A percentile compares a stretch with the other conserved stretches of the same genome.
phyloP scores from a whole-genome alignment of 805 yeast genomes.

The Wickerhamomyces alni region DNA sequence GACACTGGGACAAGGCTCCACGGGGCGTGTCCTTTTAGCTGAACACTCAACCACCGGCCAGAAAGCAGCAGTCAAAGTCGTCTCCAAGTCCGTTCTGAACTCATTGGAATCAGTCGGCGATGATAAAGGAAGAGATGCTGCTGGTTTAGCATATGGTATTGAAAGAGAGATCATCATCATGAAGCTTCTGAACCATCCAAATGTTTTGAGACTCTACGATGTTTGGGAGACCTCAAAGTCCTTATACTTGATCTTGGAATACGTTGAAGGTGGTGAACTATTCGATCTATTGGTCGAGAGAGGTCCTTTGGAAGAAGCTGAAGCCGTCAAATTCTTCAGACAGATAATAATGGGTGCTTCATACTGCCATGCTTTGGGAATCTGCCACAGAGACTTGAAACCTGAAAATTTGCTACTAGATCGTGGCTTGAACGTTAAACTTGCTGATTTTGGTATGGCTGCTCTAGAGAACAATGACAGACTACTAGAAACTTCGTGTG shows the following conservation, averaged over 20 bases:
- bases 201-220: conserved; percentile 88
- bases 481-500: conserved; percentile 75
- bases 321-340: conserved; percentile 70
- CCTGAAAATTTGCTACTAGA: conserved; percentile 76
- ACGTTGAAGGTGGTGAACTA: conserved; percentile 85
- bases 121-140: conserved; percentile 35
- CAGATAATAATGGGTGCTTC: conserved; percentile 76
- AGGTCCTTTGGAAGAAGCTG: conserved; percentile 66
- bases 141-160: conserved; percentile 86
- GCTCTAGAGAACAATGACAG: conserved; percentile 70
- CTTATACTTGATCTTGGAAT: conserved; percentile 70
- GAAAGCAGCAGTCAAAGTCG: conserved; percentile 79
- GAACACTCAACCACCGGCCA: conserved; percentile 65
- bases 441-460: conserved; percentile 90
- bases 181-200: conserved; percentile 92
- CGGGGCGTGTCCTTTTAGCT: conserved; percentile 74
- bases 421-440: conserved; percentile 58
- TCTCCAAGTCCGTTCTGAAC: conserved; percentile 54
- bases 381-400: conserved; percentile 77
- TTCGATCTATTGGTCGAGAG: conserved; percentile 65
- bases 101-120: conserved; percentile 28
- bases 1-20: conserved; percentile 77
- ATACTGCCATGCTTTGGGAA: conserved; percentile 75
- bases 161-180: conserved; percentile 96
- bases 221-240: conserved; percentile 98